Evolutionary conservation across 345 rosid genomes (phyloP).

Genomic region (Populus alba): DNA sequence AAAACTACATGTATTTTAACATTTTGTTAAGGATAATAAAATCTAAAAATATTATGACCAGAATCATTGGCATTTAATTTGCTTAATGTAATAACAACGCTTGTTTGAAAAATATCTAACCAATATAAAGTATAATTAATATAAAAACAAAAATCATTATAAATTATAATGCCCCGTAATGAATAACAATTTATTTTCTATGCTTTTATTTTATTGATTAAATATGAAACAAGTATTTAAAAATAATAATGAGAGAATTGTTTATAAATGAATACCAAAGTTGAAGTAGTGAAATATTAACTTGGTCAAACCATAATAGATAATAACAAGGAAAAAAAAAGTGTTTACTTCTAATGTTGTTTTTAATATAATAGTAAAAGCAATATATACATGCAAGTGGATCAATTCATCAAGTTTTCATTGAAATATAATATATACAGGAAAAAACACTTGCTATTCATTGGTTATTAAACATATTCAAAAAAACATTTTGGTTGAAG

Average conservation of each 20-base stretch:
- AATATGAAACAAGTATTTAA: not conserved
- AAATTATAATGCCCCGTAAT: not conserved
- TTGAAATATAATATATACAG: not conserved
- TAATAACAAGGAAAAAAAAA: no score
- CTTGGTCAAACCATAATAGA: not conserved
- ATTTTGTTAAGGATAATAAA: not conserved
- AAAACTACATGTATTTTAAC: no score
- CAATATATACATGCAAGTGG: not conserved
- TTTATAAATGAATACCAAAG: not conserved
- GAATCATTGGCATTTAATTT: not conserved
- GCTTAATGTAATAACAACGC: not conserved
- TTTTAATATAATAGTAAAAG: not conserved
- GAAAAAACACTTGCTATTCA: not conserved
- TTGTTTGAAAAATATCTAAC: no score
- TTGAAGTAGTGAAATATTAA: not conserved
- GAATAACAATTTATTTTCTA: no score
- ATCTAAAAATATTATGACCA: not conserved
- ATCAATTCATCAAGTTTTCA: not conserved
- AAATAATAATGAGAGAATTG: not conserved
- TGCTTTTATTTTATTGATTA: not conserved
- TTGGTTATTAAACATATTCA: not conserved
- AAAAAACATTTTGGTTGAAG: not conserved
- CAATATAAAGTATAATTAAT: no score
- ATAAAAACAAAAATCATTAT: no score
- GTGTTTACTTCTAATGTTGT: not conserved